Evolutionary conservation across 2,329 filamentous ascomycete genomes (phyloP).

Genomic region (Sclerotinia subarctica): DNA sequence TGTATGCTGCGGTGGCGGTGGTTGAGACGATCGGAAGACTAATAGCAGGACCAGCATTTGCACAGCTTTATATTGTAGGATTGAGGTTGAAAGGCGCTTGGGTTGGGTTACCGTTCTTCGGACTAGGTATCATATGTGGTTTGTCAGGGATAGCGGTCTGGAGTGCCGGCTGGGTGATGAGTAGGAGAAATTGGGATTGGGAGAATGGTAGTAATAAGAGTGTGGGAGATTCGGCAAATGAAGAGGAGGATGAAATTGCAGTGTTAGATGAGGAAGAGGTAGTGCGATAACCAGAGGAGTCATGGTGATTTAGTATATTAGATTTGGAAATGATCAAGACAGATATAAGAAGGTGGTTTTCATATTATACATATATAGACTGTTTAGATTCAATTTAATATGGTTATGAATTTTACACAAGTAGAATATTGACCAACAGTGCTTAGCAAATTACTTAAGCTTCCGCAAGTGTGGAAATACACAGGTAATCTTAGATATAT

Average conservation of each 20-base stretch:
- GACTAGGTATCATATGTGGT: not conserved
- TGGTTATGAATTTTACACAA: not conserved
- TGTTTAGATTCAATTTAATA: not conserved
- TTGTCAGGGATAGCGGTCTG: not conserved
- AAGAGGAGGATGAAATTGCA: not conserved
- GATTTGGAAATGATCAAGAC: not conserved
- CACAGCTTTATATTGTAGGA: conserved; percentile 29
- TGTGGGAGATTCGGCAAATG: too few relatives aligned
- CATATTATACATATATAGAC: not conserved
- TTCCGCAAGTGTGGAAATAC: not conserved
- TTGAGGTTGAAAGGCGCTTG: conserved; percentile 31
- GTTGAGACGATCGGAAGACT: conserved; percentile 32
- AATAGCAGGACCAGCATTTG: conserved; percentile 29
- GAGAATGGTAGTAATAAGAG: not conserved
- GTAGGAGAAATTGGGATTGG: not conserved
- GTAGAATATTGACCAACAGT: not conserved
- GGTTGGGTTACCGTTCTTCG: conserved; percentile 34
- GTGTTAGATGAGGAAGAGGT: not conserved
- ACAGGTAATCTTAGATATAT: too few relatives aligned
- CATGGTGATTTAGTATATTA: not conserved
- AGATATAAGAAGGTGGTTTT: not conserved
- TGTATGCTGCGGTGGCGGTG: conserved; percentile 33
- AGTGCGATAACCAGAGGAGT: not conserved
- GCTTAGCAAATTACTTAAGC: not conserved
- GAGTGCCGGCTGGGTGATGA: not conserved